Base-by-base conservation (phyloP, 2,329 filamentous ascomycete species). In the Helicocarpus griseus region DNA sequence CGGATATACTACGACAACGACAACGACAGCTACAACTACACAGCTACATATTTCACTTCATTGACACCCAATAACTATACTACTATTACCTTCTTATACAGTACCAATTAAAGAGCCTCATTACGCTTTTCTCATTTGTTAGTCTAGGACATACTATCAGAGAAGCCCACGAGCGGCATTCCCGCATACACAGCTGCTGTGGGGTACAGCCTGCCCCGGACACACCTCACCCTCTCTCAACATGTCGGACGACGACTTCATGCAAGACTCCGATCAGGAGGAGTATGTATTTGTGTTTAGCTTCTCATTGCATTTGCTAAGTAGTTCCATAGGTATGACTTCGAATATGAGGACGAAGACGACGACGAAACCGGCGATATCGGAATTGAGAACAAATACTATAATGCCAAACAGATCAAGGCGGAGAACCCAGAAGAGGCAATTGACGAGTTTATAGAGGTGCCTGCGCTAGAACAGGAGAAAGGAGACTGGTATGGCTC, bases 361-460 rank as follows among this genome's bases (percentile, higher is more conserved):
- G 89, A 93, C 46, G 87, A 94, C 40, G 85, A 95, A 53, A 82
- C 80, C 29, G 89, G 85, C 53, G 89, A 96, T 67, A 87, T 96
- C 61, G 89, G 91, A 60, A 94, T 97, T 67, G 93, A 98, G 69
- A 98, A 98, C 76, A 96, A 95, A 73, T 98, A 98, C 76, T 98
- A 97, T 78, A 97, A 96, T 71, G 93, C 93, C 40, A 98, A 98
- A 73, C 91, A 97, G 73, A 83, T 95, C 66, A 98, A 97, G 75
- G 77, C 77, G 40, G 84, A 85, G 56, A 89, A 90, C 53, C 89
- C 91, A 0, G 82, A 93, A 63, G 89, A 89, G 60, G 93, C 93
- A 1, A 86, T 98, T 51, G 82, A 84, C 33, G 91, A 97, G 67
- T 98, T 98, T 63, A 74, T 97, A n/a, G 86, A 82, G 29, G 85